Evolutionary conservation across 106 monocot genomes (phyloP).

Genomic region (Ottelia alismoides): DNA sequence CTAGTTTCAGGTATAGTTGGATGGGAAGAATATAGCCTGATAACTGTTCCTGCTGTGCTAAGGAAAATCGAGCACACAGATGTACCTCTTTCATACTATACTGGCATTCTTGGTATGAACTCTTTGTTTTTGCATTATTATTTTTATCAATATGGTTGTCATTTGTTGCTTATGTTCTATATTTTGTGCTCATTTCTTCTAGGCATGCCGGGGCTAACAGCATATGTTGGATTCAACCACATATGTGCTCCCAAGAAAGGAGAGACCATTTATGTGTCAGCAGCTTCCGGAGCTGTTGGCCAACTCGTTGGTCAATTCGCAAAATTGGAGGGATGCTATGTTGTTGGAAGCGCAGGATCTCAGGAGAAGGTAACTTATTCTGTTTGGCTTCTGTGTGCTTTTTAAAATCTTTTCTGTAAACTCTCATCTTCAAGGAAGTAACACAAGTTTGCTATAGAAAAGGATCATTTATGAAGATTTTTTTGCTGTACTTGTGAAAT

Average conservation of each 20-base stretch:
- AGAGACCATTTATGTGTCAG: constrained; percentile 50
- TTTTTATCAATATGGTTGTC: no score
- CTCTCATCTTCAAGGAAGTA: no score
- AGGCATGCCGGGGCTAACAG: constrained; percentile 65
- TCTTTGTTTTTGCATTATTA: no score
- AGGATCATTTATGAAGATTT: no score
- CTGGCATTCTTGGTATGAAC: constrained; percentile 51
- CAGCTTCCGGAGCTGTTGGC: constrained; percentile 58
- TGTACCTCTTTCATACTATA: constrained; percentile 52
- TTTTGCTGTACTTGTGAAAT: background rate
- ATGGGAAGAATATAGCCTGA: constrained; percentile 56
- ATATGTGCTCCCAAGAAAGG: constrained; percentile 52
- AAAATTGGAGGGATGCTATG: constrained; percentile 48
- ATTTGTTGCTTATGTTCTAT: no score
- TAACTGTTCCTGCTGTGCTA: constrained; percentile 11
- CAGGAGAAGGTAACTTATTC: constrained; percentile 30
- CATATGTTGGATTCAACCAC: constrained; percentile 54
- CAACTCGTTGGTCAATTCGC: constrained; percentile 63
- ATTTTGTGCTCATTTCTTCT: no score
- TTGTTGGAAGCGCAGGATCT: constrained; percentile 52
- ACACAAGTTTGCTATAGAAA: no score
- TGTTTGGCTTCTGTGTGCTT: background rate
- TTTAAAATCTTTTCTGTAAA: no score
- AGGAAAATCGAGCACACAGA: constrained; percentile 41
- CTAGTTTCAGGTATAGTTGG: constrained; percentile 36